Evolutionary conservation across 257 asterid genomes (phyloP).

Genomic region (Solanum bukasovii): DNA sequence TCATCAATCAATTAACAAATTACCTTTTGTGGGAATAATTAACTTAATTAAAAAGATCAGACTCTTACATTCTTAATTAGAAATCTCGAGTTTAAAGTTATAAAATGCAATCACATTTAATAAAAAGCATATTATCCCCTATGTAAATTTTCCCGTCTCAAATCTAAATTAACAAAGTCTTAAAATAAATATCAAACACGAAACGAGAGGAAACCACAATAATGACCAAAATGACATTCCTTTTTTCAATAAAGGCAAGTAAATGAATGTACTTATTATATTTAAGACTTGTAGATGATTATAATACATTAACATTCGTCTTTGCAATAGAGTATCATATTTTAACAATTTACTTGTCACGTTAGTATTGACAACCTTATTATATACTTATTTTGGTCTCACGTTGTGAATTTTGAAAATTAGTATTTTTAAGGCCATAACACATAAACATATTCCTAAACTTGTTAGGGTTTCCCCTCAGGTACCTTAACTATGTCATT

Average conservation of each 20-base stretch:
- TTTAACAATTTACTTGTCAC: not conserved
- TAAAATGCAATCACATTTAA: not conserved
- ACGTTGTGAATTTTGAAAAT: not conserved
- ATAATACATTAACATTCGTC: too few relatives aligned
- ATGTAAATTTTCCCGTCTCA: too few relatives aligned
- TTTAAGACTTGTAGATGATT: not conserved
- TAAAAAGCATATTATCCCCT: not conserved
- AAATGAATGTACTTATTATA: too few relatives aligned
- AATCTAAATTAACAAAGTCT: too few relatives aligned
- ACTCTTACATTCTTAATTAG: too few relatives aligned
- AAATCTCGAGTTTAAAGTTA: too few relatives aligned
- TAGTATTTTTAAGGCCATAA: not conserved
- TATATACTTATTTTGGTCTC: too few relatives aligned
- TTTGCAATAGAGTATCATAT: not conserved
- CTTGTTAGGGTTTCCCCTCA: too few relatives aligned
- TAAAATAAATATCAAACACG: not conserved
- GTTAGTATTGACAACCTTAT: too few relatives aligned
- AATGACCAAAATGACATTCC: not conserved
- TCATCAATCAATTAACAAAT: not conserved
- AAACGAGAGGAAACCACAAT: too few relatives aligned
- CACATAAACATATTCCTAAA: too few relatives aligned
- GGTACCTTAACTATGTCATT: fast-evolving
- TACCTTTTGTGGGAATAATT: not conserved
- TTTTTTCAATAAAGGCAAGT: not conserved
- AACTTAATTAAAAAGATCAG: not conserved